Conservation (phyloP, 1,284 basidiomycete species). For the Pseudozyma hubeiensis region DNA sequence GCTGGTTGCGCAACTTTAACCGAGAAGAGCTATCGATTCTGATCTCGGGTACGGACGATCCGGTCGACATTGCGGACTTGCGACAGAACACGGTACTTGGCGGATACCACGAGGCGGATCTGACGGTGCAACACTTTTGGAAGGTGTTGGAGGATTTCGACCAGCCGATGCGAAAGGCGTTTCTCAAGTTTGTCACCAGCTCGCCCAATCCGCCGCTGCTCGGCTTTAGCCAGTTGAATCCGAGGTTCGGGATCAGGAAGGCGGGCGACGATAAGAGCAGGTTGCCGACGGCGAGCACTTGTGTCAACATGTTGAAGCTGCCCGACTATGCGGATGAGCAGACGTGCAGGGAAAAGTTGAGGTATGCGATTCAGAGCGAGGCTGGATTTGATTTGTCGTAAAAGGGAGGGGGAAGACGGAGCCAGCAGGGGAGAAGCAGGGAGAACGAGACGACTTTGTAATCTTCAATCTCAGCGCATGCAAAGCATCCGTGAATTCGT, state of each 20-base stretch:
- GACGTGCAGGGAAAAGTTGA: slow-evolving; percentile 61
- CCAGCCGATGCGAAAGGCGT: slow-evolving; percentile 52
- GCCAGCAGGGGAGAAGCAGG: no score
- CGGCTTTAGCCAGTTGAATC: slow-evolving; percentile 64
- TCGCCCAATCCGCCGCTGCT: slow-evolving; percentile 67
- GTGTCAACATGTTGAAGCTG: slow-evolving; percentile 67
- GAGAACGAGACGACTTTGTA: no score
- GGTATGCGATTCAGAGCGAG: slow-evolving; percentile 61
- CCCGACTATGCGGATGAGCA: slow-evolving; percentile 57
- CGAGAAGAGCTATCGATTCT: slow-evolving; percentile 64
- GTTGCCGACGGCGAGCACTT: slow-evolving; percentile 66
- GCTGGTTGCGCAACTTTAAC: slow-evolving; percentile 66
- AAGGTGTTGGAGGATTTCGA: slow-evolving; percentile 57
- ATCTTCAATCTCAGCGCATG: no score
- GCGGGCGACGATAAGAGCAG: slow-evolving; percentile 59
- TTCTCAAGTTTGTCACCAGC: slow-evolving; percentile 65
- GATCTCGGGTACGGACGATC: slow-evolving; percentile 62
- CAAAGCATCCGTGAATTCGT: no score
- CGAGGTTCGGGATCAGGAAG: slow-evolving; percentile 62
- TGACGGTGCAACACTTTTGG: slow-evolving; percentile 65
- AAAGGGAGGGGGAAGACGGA: neutral
- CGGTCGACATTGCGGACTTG: slow-evolving; percentile 63
- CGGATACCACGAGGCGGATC: slow-evolving; percentile 65
- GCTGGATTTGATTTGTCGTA: slow-evolving; percentile 67
- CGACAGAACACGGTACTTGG: slow-evolving; percentile 60